Evolutionary conservation across 306 rosid species (phyloP).

Genomic region (Castanospermum australe): DNA sequence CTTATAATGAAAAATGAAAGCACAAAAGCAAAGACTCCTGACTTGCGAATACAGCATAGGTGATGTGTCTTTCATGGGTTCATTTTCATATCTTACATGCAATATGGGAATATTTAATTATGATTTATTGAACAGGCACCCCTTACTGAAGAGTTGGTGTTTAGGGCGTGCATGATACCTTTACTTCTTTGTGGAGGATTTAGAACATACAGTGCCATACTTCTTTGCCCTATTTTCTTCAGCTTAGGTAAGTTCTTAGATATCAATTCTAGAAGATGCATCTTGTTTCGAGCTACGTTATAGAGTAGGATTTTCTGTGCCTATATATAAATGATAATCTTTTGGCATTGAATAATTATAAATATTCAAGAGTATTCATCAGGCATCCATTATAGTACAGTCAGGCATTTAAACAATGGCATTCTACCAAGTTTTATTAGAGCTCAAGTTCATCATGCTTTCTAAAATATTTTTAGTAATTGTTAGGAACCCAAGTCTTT

Average conservation of each 20-base stretch:
- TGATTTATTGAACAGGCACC: conserved; percentile 74
- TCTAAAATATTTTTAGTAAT: background rate
- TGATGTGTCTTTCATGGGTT: background rate
- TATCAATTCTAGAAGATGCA: conserved; percentile 12
- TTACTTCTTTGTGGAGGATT: conserved; percentile 93
- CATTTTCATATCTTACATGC: background rate
- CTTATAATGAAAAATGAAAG: background rate
- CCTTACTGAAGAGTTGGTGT: conserved; percentile 88
- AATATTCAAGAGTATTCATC: background rate
- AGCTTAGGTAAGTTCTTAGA: conserved; percentile 69
- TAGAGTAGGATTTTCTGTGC: background rate
- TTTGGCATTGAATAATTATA: background rate
- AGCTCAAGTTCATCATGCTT: conserved; percentile 8
- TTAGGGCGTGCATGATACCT: conserved; percentile 95
- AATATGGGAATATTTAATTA: conserved; percentile 14
- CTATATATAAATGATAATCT: background rate
- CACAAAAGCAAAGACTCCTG: background rate
- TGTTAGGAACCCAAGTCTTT: too few relatives aligned
- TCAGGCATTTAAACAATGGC: background rate
- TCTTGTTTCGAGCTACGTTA: conserved; percentile 8
- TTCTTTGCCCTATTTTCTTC: conserved; percentile 87
- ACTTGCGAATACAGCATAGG: background rate
- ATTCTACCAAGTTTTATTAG: background rate
- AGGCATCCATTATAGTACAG: background rate
- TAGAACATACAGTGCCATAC: conserved; percentile 47